Percentiles rank a stretch among this genome's conserved stretches.
Conservation (phyloP, 1,284 basidiomycete species). For the Microstroma glucosiphilum region DNA sequence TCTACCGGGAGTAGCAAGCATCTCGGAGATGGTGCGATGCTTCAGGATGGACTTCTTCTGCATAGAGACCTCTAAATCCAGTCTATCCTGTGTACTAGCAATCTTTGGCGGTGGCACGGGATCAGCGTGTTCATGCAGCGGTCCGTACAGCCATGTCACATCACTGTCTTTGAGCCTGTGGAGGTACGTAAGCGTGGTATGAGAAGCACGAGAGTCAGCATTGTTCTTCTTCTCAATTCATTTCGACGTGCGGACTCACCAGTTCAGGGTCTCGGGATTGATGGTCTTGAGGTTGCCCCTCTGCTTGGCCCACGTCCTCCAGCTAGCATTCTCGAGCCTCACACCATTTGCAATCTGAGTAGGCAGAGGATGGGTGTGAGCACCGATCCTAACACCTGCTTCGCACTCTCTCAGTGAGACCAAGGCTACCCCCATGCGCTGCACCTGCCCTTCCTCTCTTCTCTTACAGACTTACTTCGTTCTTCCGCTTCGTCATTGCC, state of each 20-base stretch:
- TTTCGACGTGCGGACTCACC: constrained; percentile 59
- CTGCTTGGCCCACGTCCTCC: constrained; percentile 99
- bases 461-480: constrained; percentile 48
- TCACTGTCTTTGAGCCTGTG: constrained; percentile 96
- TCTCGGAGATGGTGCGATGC: constrained; percentile 83
- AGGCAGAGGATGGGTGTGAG: constrained; percentile 2
- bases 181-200: constrained; percentile 3
- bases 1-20: constrained; percentile 59
- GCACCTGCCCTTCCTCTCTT: background rate
- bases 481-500: constrained; percentile 96
- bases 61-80: constrained; percentile 54
- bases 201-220: background rate
- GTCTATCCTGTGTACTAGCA: constrained; percentile 56
- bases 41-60: constrained; percentile 82
- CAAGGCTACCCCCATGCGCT: background rate
- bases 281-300: constrained; percentile 91
- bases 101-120: constrained; percentile 58
- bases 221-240: background rate
- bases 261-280: constrained; percentile 93
- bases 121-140: constrained; percentile 66
- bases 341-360: constrained; percentile 87
- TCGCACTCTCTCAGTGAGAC: background rate
- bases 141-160: constrained; percentile 98
- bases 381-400: background rate
- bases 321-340: constrained; percentile 91